Evolutionary conservation across 225 moss, liverwort and hornwort genomes (phyloP).

Genomic region (Rhytidiadelphus loreus): DNA sequence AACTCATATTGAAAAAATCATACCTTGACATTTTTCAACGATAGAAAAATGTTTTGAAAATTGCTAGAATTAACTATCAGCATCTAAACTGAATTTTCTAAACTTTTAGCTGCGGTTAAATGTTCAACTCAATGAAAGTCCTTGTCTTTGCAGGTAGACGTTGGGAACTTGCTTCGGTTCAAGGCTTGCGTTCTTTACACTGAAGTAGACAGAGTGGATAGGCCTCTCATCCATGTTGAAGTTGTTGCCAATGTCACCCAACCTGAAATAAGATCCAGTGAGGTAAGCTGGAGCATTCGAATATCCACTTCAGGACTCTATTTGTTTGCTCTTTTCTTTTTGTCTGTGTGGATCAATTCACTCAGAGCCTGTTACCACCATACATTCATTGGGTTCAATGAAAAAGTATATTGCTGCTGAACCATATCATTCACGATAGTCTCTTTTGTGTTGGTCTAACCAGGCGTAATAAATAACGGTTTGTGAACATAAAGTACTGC

Average conservation of each 20-base stretch:
- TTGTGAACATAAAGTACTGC: not conserved
- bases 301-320: not conserved
- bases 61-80: not conserved
- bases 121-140: not conserved
- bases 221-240: constrained; percentile 84
- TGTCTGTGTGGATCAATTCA: not conserved
- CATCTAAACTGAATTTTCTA: not conserved
- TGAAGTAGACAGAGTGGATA: constrained; percentile 36
- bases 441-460: not conserved
- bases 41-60: not conserved
- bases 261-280: constrained; percentile 68
- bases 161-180: constrained; percentile 81
- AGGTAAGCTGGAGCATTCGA: constrained; percentile 28
- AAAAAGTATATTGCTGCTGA: not conserved
- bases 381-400: not conserved
- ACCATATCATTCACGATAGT: not conserved
- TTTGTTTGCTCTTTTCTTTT: not conserved
- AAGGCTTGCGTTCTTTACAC: constrained; percentile 82
- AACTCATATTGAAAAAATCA: not conserved
- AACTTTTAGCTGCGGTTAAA: not conserved
- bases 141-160: constrained; percentile 61
- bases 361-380: not conserved
- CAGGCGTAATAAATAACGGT: not conserved
- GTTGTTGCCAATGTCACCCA: constrained; percentile 87
- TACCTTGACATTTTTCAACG: not conserved